phyloP scores from a whole-genome alignment of 1,284 basidiomycete species.

The Cryptococcus sp. region DNA sequence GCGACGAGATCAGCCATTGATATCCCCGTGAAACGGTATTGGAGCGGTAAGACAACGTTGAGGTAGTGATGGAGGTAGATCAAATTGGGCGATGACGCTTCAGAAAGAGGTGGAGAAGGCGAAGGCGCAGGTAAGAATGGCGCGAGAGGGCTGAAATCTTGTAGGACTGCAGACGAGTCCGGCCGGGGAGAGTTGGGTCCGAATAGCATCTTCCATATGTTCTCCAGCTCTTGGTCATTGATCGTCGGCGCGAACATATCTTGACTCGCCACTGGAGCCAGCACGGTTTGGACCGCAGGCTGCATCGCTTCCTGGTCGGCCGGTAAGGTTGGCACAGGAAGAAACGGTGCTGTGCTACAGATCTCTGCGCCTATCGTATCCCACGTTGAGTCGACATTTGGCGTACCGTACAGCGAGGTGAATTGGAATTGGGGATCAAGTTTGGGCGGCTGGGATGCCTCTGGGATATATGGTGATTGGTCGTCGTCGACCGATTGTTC shows the following conservation, averaged over 20 bases:
- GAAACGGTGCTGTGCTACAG: no score
- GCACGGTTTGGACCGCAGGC: neutral
- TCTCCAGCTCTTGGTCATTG: slow-evolving; percentile 1
- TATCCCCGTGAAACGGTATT: slow-evolving; percentile 25
- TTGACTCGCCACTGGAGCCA: neutral
- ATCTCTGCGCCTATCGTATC: no score
- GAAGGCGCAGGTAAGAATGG: slow-evolving; percentile 8
- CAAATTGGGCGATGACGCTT: neutral
- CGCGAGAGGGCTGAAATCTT: slow-evolving; percentile 5
- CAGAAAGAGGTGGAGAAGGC: neutral
- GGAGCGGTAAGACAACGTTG: slow-evolving; percentile 34
- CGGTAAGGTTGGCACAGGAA: no score
- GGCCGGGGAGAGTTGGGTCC: neutral
- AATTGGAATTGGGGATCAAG: no score
- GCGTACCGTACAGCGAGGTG: no score
- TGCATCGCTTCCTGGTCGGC: neutral
- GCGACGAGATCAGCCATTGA: slow-evolving; percentile 27
- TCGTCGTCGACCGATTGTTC: neutral
- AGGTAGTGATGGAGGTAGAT: slow-evolving; percentile 37
- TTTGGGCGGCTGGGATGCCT: no score
- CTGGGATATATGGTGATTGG: no score
- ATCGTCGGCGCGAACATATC: neutral
- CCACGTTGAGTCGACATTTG: no score
- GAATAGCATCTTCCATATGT: slow-evolving; percentile 6
- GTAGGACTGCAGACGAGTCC: neutral